Conservation (phyloP, 1,284 basidiomycete genomes). For the Trametes polyzona region DNA sequence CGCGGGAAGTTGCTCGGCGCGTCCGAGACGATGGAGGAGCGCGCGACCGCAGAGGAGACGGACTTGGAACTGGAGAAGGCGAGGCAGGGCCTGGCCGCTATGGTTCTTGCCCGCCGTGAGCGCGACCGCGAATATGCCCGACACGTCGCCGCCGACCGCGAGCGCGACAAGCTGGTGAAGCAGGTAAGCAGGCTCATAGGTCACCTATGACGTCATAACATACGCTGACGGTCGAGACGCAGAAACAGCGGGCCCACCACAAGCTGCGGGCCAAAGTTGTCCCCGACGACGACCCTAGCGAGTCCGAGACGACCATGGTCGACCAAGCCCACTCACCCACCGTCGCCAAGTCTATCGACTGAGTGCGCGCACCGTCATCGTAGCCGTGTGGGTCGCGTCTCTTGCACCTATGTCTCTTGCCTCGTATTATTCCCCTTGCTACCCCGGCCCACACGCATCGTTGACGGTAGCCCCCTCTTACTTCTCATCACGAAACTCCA, state of each 20-base stretch:
- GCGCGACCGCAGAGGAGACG: slow-evolving; percentile 5
- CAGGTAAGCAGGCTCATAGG: slow-evolving; percentile 15
- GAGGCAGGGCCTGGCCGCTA: slow-evolving; percentile 22
- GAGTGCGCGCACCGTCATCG: background rate
- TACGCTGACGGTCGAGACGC: slow-evolving; percentile 2
- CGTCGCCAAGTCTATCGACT: background rate
- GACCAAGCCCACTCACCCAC: slow-evolving; percentile 3
- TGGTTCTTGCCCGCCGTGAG: slow-evolving; percentile 30
- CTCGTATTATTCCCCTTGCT: too few species aligned
- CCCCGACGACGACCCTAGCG: slow-evolving; percentile 11
- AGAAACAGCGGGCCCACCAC: slow-evolving; percentile 16
- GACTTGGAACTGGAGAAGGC: slow-evolving; percentile 5
- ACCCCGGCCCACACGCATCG: too few species aligned
- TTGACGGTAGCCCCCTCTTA: background rate
- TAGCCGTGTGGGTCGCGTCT: background rate
- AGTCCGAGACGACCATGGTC: slow-evolving; percentile 23
- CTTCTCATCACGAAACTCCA: background rate
- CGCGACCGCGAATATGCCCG: slow-evolving; percentile 31
- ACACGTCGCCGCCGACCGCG: slow-evolving; percentile 18
- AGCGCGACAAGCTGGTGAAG: slow-evolving; percentile 14
- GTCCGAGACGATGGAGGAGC: slow-evolving; percentile 10
- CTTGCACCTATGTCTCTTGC: background rate
- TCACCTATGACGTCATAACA: slow-evolving; percentile 1
- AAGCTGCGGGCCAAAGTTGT: slow-evolving; percentile 12
- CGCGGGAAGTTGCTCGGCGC: slow-evolving; percentile 21